Percentiles rank a stretch among this genome's conserved stretches.
Conservation (phyloP, 768 basidiomycete species). For the Lyophyllum shimeji region DNA sequence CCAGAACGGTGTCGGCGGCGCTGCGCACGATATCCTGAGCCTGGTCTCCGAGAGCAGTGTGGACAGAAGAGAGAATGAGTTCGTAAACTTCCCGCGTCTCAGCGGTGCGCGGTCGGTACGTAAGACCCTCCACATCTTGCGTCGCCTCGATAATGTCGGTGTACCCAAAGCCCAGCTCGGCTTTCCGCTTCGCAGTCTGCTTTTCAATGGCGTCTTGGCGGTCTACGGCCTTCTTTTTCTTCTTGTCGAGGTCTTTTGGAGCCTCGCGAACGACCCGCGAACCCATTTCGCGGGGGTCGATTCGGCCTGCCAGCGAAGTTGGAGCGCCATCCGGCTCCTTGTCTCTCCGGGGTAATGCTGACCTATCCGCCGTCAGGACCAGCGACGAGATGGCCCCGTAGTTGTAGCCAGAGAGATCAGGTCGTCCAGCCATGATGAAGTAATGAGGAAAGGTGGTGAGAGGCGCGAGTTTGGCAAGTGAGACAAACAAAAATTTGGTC, state of each 20-base stretch:
- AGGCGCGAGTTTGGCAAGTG: neutral
- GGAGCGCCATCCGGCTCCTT: slow-evolving; percentile 97
- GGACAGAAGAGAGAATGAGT: slow-evolving; percentile 81
- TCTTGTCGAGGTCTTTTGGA: slow-evolving; percentile 90
- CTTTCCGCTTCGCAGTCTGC: slow-evolving; percentile 53
- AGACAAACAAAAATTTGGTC: neutral
- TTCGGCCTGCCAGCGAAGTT: slow-evolving; percentile 87
- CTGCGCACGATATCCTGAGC: slow-evolving; percentile 95
- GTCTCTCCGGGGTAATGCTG: slow-evolving; percentile 79
- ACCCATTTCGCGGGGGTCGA: slow-evolving; percentile 91
- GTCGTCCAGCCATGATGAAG: slow-evolving; percentile 43
- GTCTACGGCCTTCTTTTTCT: slow-evolving; percentile 82
- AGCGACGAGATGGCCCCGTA: slow-evolving; percentile 94
- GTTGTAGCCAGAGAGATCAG: slow-evolving; percentile 90
- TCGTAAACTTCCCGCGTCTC: slow-evolving; percentile 96
- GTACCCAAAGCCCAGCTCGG: slow-evolving; percentile 75
- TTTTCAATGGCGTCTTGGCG: slow-evolving; percentile 58
- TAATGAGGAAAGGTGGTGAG: neutral
- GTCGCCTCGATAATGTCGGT: slow-evolving; percentile 94
- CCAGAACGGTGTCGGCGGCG: slow-evolving; percentile 90
- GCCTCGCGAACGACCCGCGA: slow-evolving; percentile 80
- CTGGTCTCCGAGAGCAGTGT: slow-evolving; percentile 86
- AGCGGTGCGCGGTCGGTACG: slow-evolving; percentile 89
- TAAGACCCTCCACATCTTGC: slow-evolving; percentile 88
- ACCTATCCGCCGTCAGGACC: slow-evolving; percentile 89